Conservation (phyloP, 768 basidiomycete genomes). For the Termitomyces sp. region DNA sequence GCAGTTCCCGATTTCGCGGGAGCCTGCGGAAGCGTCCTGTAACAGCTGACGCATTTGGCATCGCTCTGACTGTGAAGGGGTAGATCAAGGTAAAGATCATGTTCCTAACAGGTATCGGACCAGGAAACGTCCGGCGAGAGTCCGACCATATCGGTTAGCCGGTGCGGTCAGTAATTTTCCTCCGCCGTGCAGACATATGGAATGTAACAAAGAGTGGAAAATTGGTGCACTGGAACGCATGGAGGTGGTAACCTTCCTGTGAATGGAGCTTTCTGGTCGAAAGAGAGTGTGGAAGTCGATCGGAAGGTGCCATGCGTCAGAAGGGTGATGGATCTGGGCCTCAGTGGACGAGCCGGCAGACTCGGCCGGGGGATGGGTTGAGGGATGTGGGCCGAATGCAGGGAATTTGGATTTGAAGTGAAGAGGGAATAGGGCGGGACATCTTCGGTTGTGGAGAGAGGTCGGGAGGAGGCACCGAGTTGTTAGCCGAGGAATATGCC, state of each 20-base stretch:
- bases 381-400: background rate
- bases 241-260: background rate
- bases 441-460: constrained; percentile 20
- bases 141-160: background rate
- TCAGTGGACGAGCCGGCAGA: background rate
- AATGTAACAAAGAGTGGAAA: background rate
- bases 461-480: constrained; percentile 12
- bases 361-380: background rate
- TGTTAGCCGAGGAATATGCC: constrained; percentile 19
- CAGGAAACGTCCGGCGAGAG: background rate
- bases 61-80: background rate
- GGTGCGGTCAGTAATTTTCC: background rate
- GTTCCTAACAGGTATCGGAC: constrained; percentile 6
- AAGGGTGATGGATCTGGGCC: background rate
- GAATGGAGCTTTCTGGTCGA: background rate
- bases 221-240: background rate
- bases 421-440: constrained; percentile 2
- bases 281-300: no score
- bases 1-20: background rate
- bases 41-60: constrained; percentile 4
- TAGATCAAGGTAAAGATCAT: background rate
- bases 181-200: background rate
- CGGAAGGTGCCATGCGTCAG: background rate
- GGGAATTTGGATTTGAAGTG: no score
- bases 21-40: background rate